Evolutionary conservation across 441 rosid genomes (phyloP).

Genomic region (Adansonia grandidieri): DNA sequence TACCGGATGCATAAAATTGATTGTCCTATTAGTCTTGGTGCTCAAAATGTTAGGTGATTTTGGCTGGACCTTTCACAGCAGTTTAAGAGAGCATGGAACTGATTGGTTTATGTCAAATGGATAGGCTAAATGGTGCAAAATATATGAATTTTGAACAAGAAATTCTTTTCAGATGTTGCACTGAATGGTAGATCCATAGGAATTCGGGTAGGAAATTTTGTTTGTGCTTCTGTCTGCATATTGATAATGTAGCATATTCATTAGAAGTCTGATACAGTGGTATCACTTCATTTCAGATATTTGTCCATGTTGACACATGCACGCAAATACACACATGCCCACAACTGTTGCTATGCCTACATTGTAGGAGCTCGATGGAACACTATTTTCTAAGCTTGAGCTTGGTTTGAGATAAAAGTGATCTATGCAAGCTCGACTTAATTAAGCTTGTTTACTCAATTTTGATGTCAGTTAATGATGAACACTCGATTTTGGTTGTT

Average conservation of each 20-base stretch:
- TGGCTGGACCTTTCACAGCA: not conserved
- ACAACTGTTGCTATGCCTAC: conserved; percentile 3
- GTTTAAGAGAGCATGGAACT: not conserved
- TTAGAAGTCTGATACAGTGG: conserved; percentile 13
- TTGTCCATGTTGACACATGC: not conserved
- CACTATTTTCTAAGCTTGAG: not conserved
- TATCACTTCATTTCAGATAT: not conserved
- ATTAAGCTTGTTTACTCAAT: too few relatives aligned
- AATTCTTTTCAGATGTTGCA: not conserved
- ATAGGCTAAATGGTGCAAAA: not conserved
- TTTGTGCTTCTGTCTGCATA: conserved; percentile 17
- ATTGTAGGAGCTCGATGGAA: not conserved
- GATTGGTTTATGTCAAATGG: conserved; percentile 7
- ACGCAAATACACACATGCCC: not conserved
- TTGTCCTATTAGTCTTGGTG: not conserved
- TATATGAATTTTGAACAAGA: not conserved
- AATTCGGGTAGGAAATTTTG: not conserved
- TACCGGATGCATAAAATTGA: not conserved
- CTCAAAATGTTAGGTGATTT: not conserved
- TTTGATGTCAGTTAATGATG: conserved; percentile 18
- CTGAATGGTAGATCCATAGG: not conserved
- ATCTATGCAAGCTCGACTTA: too few relatives aligned
- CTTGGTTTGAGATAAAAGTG: too few relatives aligned
- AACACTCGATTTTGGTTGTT: not conserved
- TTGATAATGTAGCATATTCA: not conserved